These are phyloP conservation scores for Colletotrichum falcatum DNA, from an alignment of 2,329 filamentous ascomycete species.

Conservation along the genomic window DNA sequence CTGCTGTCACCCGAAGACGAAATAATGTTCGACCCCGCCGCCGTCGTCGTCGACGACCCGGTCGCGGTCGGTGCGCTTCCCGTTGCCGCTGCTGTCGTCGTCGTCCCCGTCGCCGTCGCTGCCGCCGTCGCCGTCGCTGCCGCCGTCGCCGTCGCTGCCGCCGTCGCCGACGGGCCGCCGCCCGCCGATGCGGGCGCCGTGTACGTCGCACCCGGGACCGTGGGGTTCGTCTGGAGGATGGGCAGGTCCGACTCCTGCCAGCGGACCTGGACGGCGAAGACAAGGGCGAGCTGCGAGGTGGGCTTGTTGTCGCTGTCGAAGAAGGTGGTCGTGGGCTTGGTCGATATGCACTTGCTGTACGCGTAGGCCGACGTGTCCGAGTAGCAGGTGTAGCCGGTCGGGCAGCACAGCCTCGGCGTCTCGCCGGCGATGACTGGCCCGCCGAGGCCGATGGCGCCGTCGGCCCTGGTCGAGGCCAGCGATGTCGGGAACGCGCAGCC, in stretches of 20 bases:
- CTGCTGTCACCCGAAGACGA: background rate
- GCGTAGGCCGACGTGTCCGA: conserved; percentile 26
- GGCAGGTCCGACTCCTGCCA: conserved; percentile 42
- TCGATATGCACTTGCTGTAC: conserved; percentile 41
- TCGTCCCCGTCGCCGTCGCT: conserved; percentile 3
- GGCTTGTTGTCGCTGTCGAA: conserved; percentile 12
- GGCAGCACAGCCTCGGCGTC: conserved; percentile 31
- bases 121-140: conserved; percentile 22
- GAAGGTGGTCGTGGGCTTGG: conserved; percentile 33
- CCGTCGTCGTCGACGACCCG: conserved; percentile 19
- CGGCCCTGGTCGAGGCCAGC: background rate
- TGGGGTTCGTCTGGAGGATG: conserved; percentile 42
- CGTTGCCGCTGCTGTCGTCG: conserved; percentile 13
- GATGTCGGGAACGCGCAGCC: conserved; percentile 35
- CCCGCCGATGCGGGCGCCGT: conserved; percentile 22
- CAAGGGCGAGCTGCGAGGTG: conserved; percentile 30
- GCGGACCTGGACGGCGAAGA: conserved; percentile 43
- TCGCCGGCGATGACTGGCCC: conserved; percentile 29
- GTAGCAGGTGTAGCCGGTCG: conserved; percentile 34
- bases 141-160: conserved; percentile 10
- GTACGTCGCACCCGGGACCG: conserved; percentile 40
- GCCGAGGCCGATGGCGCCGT: conserved; percentile 14
- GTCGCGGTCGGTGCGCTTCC: conserved; percentile 1
- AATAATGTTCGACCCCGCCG: background rate
- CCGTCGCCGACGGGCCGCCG: background rate